These are phyloP conservation scores for Trypanosoma lewisi DNA, from an alignment of 208 protist genomes.

Conservation along the genomic window DNA sequence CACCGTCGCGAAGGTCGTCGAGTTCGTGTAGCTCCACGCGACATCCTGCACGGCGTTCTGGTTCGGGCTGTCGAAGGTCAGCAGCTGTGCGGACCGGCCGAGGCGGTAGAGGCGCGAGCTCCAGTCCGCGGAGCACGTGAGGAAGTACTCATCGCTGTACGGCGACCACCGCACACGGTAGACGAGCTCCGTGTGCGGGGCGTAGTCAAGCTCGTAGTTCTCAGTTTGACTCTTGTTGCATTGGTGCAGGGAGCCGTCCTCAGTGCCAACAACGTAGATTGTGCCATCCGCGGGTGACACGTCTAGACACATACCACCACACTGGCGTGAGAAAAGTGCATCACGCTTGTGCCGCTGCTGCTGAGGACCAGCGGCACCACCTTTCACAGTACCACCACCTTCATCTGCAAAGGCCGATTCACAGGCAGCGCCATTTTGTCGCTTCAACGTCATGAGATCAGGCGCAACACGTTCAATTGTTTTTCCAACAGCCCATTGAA, in stretches of 20 bases:
- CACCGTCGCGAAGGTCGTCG: slow-evolving; percentile 91
- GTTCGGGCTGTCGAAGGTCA: slow-evolving; percentile 84
- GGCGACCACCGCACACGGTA: slow-evolving; percentile 94
- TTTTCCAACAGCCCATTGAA: slow-evolving; percentile 96
- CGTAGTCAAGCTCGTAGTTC: slow-evolving; percentile 93
- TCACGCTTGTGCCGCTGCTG: slow-evolving; percentile 45
- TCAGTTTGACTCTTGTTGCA: slow-evolving; percentile 96
- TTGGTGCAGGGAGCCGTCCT: slow-evolving; percentile 95
- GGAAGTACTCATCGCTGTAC: slow-evolving; percentile 87
- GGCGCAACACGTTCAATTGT: slow-evolving; percentile 83
- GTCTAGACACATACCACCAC: slow-evolving; percentile 93
- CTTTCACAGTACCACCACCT: background rate
- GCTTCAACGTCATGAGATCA: slow-evolving; percentile 93
- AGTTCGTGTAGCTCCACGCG: slow-evolving; percentile 89
- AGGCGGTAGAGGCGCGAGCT: slow-evolving; percentile 91
- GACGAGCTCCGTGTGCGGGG: slow-evolving; percentile 91
- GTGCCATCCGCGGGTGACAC: slow-evolving; percentile 86
- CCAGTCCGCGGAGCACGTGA: slow-evolving; percentile 97
- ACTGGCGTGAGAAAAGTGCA: slow-evolving; percentile 90
- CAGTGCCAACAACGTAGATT: slow-evolving; percentile 94
- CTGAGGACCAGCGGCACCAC: background rate
- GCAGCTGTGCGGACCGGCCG: slow-evolving; percentile 46
- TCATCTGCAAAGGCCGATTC: slow-evolving; percentile 75
- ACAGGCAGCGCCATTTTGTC: slow-evolving; percentile 62
- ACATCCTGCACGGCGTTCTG: slow-evolving; percentile 93